Conservation (phyloP, 169 alveolate genomes). For the Eimeria falciformis region DNA sequence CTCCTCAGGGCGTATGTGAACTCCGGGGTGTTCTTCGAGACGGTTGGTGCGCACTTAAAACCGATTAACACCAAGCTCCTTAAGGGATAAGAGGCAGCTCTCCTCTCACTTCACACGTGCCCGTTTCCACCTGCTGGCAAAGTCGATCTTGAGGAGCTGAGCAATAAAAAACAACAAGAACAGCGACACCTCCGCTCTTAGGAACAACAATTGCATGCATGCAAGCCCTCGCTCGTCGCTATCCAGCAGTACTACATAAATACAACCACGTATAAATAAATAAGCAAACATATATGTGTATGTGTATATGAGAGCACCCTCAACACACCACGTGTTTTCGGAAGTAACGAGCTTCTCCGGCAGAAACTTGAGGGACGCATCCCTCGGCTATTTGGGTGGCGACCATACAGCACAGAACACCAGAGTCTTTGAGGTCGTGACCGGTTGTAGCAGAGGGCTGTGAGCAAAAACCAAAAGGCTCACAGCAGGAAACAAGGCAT, state of each 20-base stretch:
- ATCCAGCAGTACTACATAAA: too few relatives aligned
- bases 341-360: slow-evolving; percentile 25
- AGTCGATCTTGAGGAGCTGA: slow-evolving; percentile 61
- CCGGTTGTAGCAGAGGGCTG: slow-evolving; percentile 4
- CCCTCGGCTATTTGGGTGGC: slow-evolving; percentile 69
- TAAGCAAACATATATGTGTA: too few relatives aligned
- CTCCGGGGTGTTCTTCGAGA: too few relatives aligned
- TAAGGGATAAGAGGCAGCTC: too few relatives aligned
- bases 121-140: slow-evolving; percentile 61
- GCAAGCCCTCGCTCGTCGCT: too few relatives aligned
- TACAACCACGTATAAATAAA: too few relatives aligned
- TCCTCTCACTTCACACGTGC: not conserved
- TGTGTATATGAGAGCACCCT: too few relatives aligned
- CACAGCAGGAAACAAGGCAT: not conserved
- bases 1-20: too few relatives aligned
- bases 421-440: slow-evolving; percentile 30
- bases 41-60: too few relatives aligned
- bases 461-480: not conserved
- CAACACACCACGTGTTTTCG: slow-evolving; percentile 53
- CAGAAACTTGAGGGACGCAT: not conserved
- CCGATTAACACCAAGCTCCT: too few relatives aligned
- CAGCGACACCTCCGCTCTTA: not conserved
- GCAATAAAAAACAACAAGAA: slow-evolving; percentile 7
- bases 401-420: slow-evolving; percentile 60
- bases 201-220: too few relatives aligned